Conservation (phyloP, 2,329 filamentous ascomycete genomes). For the Diaporthe citri region DNA sequence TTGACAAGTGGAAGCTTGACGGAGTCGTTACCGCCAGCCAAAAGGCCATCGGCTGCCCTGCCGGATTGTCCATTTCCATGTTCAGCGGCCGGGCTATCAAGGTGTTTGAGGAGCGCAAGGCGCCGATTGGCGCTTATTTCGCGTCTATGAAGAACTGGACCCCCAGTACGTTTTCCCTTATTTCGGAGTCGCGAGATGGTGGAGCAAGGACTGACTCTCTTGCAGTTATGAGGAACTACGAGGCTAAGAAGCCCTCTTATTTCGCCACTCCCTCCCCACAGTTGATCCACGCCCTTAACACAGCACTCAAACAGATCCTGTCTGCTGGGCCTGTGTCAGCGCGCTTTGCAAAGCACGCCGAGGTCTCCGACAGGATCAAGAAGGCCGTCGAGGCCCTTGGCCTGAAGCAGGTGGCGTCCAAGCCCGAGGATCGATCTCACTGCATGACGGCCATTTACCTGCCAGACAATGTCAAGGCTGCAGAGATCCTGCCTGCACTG, state of each 20-base stretch:
- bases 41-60: constrained; percentile 96
- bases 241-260: constrained; percentile 96
- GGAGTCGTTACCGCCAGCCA: constrained; percentile 94
- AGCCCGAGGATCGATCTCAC: constrained; percentile 92
- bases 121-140: constrained; percentile 89
- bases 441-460: constrained; percentile 99
- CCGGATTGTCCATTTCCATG: constrained; percentile 94
- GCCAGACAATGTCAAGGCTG: constrained; percentile 83
- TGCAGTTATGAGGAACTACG: constrained; percentile 97
- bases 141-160: constrained; percentile 98
- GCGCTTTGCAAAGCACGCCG: constrained; percentile 85
- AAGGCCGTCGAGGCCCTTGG: constrained; percentile 83
- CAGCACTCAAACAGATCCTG: constrained; percentile 86
- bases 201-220: constrained; percentile 34
- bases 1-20: constrained; percentile 95
- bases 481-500: constrained; percentile 87
- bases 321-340: constrained; percentile 79
- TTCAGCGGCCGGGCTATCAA: constrained; percentile 90
- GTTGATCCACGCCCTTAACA: constrained; percentile 92
- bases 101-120: constrained; percentile 82
- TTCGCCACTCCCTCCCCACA: constrained; percentile 97
- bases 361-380: constrained; percentile 88
- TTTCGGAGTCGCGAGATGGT: constrained; percentile 26
- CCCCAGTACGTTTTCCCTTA: constrained; percentile 72
- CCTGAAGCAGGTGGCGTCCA: constrained; percentile 85